Conservation (phyloP, 2,329 filamentous ascomycete species). For the Trichoderma sp. region DNA sequence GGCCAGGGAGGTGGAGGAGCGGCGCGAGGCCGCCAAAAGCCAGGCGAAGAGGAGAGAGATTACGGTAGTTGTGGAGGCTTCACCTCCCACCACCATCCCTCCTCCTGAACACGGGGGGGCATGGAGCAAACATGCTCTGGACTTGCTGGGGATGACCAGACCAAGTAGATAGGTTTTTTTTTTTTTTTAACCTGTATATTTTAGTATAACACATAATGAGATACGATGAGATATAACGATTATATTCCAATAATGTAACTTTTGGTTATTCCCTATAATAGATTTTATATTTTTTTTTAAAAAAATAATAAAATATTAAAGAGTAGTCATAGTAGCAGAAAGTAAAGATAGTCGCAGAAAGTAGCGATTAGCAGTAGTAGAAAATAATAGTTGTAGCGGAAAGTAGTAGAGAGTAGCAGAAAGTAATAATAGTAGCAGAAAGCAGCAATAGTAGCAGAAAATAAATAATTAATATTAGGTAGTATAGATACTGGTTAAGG, state of each 20-base stretch:
- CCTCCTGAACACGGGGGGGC: conserved; percentile 49
- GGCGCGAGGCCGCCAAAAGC: conserved; percentile 43
- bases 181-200: not conserved
- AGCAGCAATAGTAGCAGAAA: too few species aligned
- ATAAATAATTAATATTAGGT: too few species aligned
- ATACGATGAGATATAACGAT: not conserved
- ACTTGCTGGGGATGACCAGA: conserved; percentile 60
- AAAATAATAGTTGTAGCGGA: too few species aligned
- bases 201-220: not conserved
- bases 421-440: too few species aligned
- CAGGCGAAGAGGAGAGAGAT: not conserved
- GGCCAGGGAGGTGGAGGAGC: conserved; percentile 52
- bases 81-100: not conserved
- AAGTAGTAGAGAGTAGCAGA: too few species aligned
- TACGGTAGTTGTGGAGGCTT: not conserved
- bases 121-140: conserved; percentile 67
- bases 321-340: too few species aligned
- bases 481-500: too few species aligned
- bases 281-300: not conserved
- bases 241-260: not conserved
- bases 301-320: too few species aligned
- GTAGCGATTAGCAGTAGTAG: too few species aligned
- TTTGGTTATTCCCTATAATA: not conserved
- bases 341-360: too few species aligned
- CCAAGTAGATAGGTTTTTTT: conserved; percentile 33